phyloP scores from a whole-genome alignment of 2,329 filamentous ascomycete genomes.

The Aspergillus sp. region DNA sequence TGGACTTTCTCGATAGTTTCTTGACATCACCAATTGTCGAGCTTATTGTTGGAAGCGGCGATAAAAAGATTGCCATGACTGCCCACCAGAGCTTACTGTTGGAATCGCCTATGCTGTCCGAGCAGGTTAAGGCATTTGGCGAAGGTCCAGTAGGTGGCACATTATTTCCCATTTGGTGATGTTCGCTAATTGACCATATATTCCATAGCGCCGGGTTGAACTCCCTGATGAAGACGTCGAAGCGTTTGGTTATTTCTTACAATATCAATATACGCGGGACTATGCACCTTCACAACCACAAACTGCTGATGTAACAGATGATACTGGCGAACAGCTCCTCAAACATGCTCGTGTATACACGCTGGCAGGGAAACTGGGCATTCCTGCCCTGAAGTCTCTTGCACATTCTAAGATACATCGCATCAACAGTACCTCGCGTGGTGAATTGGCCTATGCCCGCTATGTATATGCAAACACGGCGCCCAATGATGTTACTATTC shows the following conservation, averaged over 20 bases:
- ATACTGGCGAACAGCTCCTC: slow-evolving; percentile 78
- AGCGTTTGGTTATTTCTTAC: slow-evolving; percentile 74
- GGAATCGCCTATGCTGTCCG: slow-evolving; percentile 72
- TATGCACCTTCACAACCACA: slow-evolving; percentile 59
- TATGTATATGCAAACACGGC: slow-evolving; percentile 81
- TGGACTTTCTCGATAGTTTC: slow-evolving; percentile 41
- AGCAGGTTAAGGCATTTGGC: slow-evolving; percentile 61
- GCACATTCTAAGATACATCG: slow-evolving; percentile 90
- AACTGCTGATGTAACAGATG: slow-evolving; percentile 67
- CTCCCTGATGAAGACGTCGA: slow-evolving; percentile 69
- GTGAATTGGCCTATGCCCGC: slow-evolving; percentile 87
- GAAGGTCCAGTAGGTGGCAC: slow-evolving; percentile 57
- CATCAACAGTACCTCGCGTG: slow-evolving; percentile 81
- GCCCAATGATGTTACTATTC: slow-evolving; percentile 68
- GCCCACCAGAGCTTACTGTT: slow-evolving; percentile 77
- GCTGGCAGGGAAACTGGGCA: slow-evolving; percentile 74
- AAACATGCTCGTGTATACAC: slow-evolving; percentile 90
- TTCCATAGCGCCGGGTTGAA: slow-evolving; percentile 63
- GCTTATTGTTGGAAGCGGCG: slow-evolving; percentile 63
- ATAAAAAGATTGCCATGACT: slow-evolving; percentile 63
- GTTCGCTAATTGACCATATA: background rate
- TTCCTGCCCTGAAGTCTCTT: slow-evolving; percentile 68
- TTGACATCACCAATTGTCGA: slow-evolving; percentile 69
- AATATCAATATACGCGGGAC: slow-evolving; percentile 81
- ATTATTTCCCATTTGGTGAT: background rate